These are phyloP conservation scores for Cynanchum wilfordii DNA, from an alignment of 257 asterid species.

Conservation along the genomic window DNA sequence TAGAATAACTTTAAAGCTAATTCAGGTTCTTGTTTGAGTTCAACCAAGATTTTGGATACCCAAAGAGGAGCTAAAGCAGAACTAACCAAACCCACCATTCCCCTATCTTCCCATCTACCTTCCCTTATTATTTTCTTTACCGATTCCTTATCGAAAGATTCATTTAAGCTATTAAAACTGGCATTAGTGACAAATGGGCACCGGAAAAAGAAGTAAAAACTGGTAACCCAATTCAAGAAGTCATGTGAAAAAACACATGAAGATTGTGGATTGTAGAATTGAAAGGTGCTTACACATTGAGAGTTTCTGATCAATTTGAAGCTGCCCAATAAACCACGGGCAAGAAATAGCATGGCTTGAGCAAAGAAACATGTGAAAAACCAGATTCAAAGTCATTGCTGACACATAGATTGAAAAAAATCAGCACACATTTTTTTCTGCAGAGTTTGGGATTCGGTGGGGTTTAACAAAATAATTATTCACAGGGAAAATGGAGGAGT, in stretches of 20 bases:
- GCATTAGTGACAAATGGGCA: slow-evolving; percentile 36
- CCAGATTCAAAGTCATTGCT: slow-evolving; percentile 36
- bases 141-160: slow-evolving; percentile 27
- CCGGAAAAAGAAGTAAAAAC: slow-evolving; percentile 27
- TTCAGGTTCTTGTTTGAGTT: slow-evolving; percentile 61
- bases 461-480: background rate
- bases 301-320: slow-evolving; percentile 45
- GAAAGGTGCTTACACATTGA: slow-evolving; percentile 8
- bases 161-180: slow-evolving; percentile 23
- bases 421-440: slow-evolving; percentile 38
- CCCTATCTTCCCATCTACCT: slow-evolving; percentile 58
- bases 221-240: slow-evolving; percentile 33
- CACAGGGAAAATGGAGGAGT: background rate
- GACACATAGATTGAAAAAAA: slow-evolving; percentile 30
- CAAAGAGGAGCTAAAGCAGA: slow-evolving; percentile 58
- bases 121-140: slow-evolving; percentile 41
- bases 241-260: slow-evolving; percentile 32
- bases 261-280: slow-evolving; percentile 4
- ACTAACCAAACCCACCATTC: slow-evolving; percentile 34
- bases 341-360: slow-evolving; percentile 56
- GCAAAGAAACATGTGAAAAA: slow-evolving; percentile 25
- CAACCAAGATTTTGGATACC: slow-evolving; percentile 45
- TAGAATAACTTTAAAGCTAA: slow-evolving; percentile 67
- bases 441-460: background rate
- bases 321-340: slow-evolving; percentile 34